Evolutionary conservation across 495 filamentous ascomycete species (phyloP).

Genomic region (Cenococcum geophilum): DNA sequence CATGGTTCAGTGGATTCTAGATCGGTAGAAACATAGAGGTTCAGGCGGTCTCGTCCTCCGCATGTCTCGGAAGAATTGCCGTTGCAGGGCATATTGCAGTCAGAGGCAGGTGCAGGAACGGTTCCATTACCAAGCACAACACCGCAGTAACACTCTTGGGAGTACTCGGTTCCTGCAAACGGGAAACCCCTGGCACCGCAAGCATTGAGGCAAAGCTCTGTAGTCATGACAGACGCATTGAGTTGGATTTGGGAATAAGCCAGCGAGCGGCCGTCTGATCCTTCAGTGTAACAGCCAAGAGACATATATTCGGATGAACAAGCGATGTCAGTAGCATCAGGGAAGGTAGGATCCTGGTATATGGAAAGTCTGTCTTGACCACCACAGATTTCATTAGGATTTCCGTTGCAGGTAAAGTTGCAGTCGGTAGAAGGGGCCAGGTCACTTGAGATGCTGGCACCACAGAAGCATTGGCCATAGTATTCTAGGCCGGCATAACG

Average conservation of each 20-base stretch:
- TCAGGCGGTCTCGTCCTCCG: slow-evolving; percentile 25
- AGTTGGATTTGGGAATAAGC: slow-evolving; percentile 39
- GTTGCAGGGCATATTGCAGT: slow-evolving; percentile 25
- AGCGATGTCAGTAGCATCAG: slow-evolving; percentile 37
- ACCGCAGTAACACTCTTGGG: slow-evolving; percentile 41
- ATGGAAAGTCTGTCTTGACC: slow-evolving; percentile 44
- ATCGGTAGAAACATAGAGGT: slow-evolving; percentile 20
- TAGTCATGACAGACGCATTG: slow-evolving; percentile 38
- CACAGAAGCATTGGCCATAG: slow-evolving; percentile 51
- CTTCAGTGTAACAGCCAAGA: slow-evolving; percentile 55
- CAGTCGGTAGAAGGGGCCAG: slow-evolving; percentile 40
- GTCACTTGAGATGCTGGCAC: slow-evolving; percentile 38
- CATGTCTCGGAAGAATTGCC: slow-evolving; percentile 29
- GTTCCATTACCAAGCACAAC: slow-evolving; percentile 48
- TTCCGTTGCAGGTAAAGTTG: slow-evolving; percentile 45
- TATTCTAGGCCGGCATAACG: slow-evolving; percentile 52
- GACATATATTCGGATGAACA: slow-evolving; percentile 43
- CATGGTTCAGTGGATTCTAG: slow-evolving; percentile 7
- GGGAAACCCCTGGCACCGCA: slow-evolving; percentile 35
- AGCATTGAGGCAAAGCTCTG: slow-evolving; percentile 32
- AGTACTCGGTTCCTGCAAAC: slow-evolving; percentile 48
- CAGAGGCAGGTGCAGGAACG: slow-evolving; percentile 24
- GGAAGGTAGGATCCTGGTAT: slow-evolving; percentile 50
- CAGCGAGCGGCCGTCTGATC: slow-evolving; percentile 46
- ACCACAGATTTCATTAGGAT: slow-evolving; percentile 45